Conservation (phyloP, 352 stramenopile species). For the Pythium pyrilobum region DNA sequence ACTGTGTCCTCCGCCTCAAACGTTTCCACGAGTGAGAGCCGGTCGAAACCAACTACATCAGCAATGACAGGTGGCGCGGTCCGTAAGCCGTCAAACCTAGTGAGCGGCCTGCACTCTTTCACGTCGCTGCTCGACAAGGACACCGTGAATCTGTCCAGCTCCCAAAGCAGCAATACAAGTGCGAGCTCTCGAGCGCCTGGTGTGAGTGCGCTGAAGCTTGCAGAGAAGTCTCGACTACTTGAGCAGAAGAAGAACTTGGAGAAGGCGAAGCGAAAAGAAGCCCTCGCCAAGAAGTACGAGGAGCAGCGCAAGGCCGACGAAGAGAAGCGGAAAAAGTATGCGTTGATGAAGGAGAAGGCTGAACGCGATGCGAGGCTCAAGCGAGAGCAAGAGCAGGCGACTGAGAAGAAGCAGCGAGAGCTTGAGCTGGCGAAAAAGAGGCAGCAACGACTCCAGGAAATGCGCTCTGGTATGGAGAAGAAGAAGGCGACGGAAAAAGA, state of each 20-base stretch:
- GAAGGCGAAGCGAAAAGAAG: conserved; percentile 56
- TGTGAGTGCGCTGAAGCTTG: conserved; percentile 60
- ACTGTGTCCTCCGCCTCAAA: conserved; percentile 49
- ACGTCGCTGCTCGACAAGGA: conserved; percentile 64
- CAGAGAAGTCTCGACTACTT: conserved; percentile 5
- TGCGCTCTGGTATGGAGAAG: conserved; percentile 65
- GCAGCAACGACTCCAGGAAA: conserved; percentile 58
- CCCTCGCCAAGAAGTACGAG: conserved; percentile 64
- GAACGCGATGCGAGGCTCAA: conserved; percentile 51
- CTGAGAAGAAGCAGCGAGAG: conserved; percentile 60
- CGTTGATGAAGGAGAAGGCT: conserved; percentile 50
- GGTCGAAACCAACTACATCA: conserved; percentile 4
- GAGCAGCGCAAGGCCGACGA: conserved; percentile 62
- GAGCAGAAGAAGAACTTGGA: conserved; percentile 66
- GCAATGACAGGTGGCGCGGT: conserved; percentile 5
- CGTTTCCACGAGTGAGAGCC: conserved; percentile 18
- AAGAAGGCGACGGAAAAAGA: conserved; percentile 53
- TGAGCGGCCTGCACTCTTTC: conserved; percentile 72
- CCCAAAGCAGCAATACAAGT: conserved; percentile 20
- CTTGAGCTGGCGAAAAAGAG: conserved; percentile 53
- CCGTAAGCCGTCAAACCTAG: conserved; percentile 53
- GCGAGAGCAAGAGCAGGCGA: conserved; percentile 40
- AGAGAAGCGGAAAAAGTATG: conserved; percentile 55
- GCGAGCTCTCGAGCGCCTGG: conserved; percentile 32
- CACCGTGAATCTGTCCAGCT: conserved; percentile 18